Base-by-base conservation (phyloP, 2,329 filamentous ascomycete genomes). In the Alternaria panax region DNA sequence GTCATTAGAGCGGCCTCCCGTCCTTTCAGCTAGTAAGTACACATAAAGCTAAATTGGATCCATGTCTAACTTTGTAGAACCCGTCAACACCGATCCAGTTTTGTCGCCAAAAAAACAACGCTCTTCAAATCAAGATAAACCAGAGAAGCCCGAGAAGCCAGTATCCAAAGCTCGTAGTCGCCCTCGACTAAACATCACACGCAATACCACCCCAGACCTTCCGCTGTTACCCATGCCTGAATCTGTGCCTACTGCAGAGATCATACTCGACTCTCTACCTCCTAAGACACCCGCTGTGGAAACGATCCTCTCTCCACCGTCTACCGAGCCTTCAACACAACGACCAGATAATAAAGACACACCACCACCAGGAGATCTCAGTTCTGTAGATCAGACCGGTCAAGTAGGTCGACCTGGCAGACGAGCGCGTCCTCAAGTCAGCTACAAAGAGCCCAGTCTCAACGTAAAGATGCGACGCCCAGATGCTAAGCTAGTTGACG, bases 381-480 rank as follows among this genome's bases (percentile, higher is more conserved):
- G 60, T 55, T 74, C 73, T 27, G 65, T 69, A 24, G 77, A 79
- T 50, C 71, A 73, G 42, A 70, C 58, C 16, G 73, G 70, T 22
- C 72, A 73, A 36, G 71, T 69, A 18, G 75, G 69, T 22, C 72
- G 82, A 32, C 79, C 81, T 11, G 80, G 79, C 3, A 76, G 82
- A 55, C 76, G 82, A 59, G 80, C 80, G 14, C 75, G 82, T 24
- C 72, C 80, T 18, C 77, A 80, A 32, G 81, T 83, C 48, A 83
- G 80, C 69, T 84, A 84, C 60, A 81, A 82, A 12, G 82, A 84
- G 62, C 82, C 82, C 2, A 82, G 76, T 48, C 70, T 84, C 16
- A 75, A 75, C 45, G 79, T 77, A 16, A 84, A 84, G 65, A 84
- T 84, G 81, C 75, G 82, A 20, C 77, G 82, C 25, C 81, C 82